A percentile compares a stretch with the other conserved stretches of the same genome.
These are phyloP conservation scores for Tetragonia tetragonoides DNA, from an alignment of 148 eudicot genomes.

Conservation along the genomic window DNA sequence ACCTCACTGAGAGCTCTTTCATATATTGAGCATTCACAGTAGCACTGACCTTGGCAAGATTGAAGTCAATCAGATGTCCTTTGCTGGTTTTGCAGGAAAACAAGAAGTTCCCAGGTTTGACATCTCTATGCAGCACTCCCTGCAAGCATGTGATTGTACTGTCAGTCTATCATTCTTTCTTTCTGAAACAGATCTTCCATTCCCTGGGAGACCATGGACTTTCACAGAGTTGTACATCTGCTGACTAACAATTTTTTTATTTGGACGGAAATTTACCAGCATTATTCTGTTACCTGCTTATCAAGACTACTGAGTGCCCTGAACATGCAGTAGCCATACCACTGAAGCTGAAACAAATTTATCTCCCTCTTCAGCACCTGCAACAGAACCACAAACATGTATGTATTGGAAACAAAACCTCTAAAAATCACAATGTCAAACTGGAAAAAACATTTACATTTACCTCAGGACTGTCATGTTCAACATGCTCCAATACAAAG, in stretches of 20 bases:
- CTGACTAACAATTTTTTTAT: not conserved
- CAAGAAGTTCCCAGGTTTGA: slow-evolving; percentile 96
- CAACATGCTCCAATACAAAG: slow-evolving; percentile 84
- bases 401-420: not conserved
- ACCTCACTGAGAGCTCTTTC: not conserved
- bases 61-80: slow-evolving; percentile 91
- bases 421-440: not conserved
- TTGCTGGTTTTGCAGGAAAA: slow-evolving; percentile 57
- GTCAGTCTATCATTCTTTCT: not conserved
- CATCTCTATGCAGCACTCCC: slow-evolving; percentile 93
- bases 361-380: slow-evolving; percentile 79
- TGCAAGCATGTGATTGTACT: slow-evolving; percentile 30
- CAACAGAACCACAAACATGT: slow-evolving; percentile 1
- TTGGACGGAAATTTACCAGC: not conserved
- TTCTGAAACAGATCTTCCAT: not conserved
- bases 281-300: slow-evolving; percentile 59
- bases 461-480: slow-evolving; percentile 96
- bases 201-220: not conserved
- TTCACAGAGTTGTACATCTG: not conserved
- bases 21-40: not conserved
- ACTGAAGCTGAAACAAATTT: slow-evolving; percentile 58
- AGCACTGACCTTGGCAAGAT: slow-evolving; percentile 77
- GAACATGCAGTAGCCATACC: slow-evolving; percentile 95
- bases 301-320: slow-evolving; percentile 85
- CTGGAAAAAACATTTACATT: slow-evolving; percentile 8